Conservation (phyloP, 495 filamentous ascomycete species). For the Neurospora hispaniola region DNA sequence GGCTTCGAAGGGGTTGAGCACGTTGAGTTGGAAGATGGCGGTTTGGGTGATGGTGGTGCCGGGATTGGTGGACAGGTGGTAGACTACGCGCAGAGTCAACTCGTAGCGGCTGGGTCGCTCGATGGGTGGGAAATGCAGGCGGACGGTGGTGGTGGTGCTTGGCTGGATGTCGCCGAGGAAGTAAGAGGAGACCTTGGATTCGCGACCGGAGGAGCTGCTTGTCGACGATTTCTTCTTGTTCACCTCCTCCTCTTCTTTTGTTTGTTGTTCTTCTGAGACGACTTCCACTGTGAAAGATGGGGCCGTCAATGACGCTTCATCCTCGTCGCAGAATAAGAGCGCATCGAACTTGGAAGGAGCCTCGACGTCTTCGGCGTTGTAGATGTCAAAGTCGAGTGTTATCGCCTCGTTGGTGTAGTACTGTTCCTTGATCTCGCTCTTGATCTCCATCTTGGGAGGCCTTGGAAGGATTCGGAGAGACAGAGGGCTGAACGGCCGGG, state of each 20-base stretch:
- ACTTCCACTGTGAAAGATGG: slow-evolving; percentile 37
- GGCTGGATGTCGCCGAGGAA: not conserved
- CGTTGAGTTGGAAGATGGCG: slow-evolving; percentile 50
- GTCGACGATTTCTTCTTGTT: slow-evolving; percentile 10
- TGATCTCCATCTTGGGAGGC: slow-evolving; percentile 82
- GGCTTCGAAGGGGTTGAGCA: slow-evolving; percentile 78
- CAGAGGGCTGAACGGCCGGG: slow-evolving; percentile 33
- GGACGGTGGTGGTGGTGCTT: slow-evolving; percentile 18
- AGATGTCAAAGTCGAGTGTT: slow-evolving; percentile 51
- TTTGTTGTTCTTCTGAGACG: slow-evolving; percentile 24
- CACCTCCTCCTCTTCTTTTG: slow-evolving; percentile 15
- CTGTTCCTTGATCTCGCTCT: slow-evolving; percentile 46
- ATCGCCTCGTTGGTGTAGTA: slow-evolving; percentile 81
- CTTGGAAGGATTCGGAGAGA: slow-evolving; percentile 66
- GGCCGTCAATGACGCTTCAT: slow-evolving; percentile 9
- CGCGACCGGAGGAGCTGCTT: not conserved
- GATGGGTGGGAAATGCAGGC: slow-evolving; percentile 40
- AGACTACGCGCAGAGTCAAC: slow-evolving; percentile 60
- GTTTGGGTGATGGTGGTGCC: slow-evolving; percentile 76
- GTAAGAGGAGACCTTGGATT: not conserved
- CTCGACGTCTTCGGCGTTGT: slow-evolving; percentile 77
- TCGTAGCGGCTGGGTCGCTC: slow-evolving; percentile 50
- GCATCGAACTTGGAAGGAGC: slow-evolving; percentile 60
- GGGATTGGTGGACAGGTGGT: slow-evolving; percentile 68
- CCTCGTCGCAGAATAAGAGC: slow-evolving; percentile 50